Percentiles rank a stretch among this genome's conserved stretches.
These are phyloP conservation scores for Cryomyces antarcticus DNA, from an alignment of 495 filamentous ascomycete species.

Conservation along the genomic window DNA sequence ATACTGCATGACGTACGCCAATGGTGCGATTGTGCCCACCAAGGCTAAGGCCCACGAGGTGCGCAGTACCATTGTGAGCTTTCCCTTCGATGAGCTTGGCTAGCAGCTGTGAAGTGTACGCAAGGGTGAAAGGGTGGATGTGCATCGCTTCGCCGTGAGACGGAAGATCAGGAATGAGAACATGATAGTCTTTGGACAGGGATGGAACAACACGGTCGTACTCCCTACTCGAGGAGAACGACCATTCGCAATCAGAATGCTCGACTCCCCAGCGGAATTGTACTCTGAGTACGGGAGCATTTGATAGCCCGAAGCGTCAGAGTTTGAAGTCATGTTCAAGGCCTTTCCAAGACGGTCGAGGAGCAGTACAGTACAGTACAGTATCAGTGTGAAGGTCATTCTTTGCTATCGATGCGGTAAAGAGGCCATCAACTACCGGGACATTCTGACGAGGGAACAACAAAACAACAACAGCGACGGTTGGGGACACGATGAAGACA, in stretches of 20 bases:
- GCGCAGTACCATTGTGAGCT: slow-evolving; percentile 4
- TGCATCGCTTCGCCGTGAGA: slow-evolving; percentile 1
- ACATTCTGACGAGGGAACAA: no score
- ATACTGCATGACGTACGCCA: not conserved
- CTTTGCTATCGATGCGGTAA: no score
- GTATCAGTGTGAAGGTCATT: no score
- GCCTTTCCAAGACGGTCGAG: not conserved
- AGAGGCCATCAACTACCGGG: no score
- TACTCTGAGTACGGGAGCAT: not conserved
- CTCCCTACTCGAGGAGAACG: not conserved
- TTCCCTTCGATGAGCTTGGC: slow-evolving; percentile 4
- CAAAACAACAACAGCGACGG: no score
- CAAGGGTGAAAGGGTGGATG: slow-evolving; percentile 5
- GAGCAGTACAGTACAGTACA: not conserved
- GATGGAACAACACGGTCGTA: slow-evolving; percentile 3
- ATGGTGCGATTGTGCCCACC: slow-evolving; percentile 2
- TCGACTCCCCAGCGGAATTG: not conserved
- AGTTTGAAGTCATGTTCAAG: not conserved
- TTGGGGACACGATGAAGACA: no score
- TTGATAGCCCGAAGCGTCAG: not conserved
- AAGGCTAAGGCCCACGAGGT: slow-evolving; percentile 8
- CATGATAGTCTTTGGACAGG: slow-evolving; percentile 3
- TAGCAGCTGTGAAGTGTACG: slow-evolving; percentile 1
- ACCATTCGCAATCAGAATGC: slow-evolving; percentile 7
- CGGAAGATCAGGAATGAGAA: slow-evolving; percentile 7